Evolutionary conservation across 2,329 filamentous ascomycete species (phyloP).

Genomic region (Penicillium psychrosexuale): DNA sequence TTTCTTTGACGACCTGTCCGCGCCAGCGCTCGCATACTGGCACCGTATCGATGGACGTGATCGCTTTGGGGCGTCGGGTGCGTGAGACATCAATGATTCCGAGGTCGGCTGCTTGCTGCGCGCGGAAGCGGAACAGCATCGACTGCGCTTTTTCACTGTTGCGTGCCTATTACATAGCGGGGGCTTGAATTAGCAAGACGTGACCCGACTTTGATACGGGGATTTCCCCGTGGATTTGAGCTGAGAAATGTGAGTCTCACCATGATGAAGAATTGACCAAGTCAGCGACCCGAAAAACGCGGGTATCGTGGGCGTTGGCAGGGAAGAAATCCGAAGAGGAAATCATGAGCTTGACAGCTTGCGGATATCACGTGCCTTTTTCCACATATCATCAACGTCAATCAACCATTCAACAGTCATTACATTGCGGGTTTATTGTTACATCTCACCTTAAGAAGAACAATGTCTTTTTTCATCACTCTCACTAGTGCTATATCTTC

Average conservation of each 20-base stretch:
- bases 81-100: conserved; percentile 93
- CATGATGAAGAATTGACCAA: conserved; percentile 28
- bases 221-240: not conserved
- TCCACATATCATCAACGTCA: not conserved
- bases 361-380: conserved; percentile 19
- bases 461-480: not conserved
- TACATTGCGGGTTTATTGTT: not conserved
- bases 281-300: conserved; percentile 13
- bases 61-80: conserved; percentile 83
- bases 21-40: conserved; percentile 95
- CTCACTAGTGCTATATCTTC: not conserved
- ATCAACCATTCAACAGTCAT: not conserved
- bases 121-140: conserved; percentile 99
- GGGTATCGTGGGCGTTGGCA: conserved; percentile 14
- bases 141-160: conserved; percentile 99
- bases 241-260: conserved; percentile 16
- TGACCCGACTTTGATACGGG: not conserved
- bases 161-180: conserved; percentile 63
- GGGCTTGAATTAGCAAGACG: conserved; percentile 22
- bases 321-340: conserved; percentile 21
- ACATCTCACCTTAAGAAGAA: too few relatives aligned
- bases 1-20: conserved; percentile 93
- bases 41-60: conserved; percentile 80
- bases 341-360: conserved; percentile 25
- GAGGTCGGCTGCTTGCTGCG: conserved; percentile 90